These are phyloP conservation scores for Calonectria leucothoes DNA, from an alignment of 2,329 filamentous ascomycete species.

Conservation along the genomic window DNA sequence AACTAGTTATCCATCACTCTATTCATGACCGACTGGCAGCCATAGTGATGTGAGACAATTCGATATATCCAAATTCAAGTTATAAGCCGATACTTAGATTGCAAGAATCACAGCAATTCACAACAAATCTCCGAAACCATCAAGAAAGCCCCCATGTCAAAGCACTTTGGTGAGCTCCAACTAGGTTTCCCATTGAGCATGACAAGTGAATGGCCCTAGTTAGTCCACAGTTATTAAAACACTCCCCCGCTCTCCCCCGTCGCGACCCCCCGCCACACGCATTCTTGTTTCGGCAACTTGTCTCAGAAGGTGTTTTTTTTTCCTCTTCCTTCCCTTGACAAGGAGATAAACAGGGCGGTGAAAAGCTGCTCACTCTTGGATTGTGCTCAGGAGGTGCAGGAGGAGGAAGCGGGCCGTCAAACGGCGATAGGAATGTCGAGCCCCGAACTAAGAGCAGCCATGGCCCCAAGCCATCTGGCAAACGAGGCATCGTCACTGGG, in stretches of 20 bases:
- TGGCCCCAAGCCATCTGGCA: background rate
- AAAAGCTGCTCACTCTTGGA: background rate
- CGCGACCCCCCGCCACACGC: too few species aligned
- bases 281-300: background rate
- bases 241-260: too few species aligned
- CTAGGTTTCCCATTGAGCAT: background rate
- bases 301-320: background rate
- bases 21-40: too few species aligned
- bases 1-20: background rate
- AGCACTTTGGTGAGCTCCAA: too few species aligned
- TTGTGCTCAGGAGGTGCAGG: too few species aligned
- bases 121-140: background rate
- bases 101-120: too few species aligned
- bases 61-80: too few species aligned
- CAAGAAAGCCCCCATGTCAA: too few species aligned
- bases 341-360: background rate
- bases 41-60: too few species aligned
- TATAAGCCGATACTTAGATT: too few species aligned
- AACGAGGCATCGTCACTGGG: background rate
- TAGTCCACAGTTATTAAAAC: background rate
- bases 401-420: background rate
- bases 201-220: background rate
- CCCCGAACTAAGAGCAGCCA: background rate
- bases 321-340: background rate
- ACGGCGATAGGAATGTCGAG: background rate